Evolutionary conservation across 2,329 filamentous ascomycete genomes (phyloP), one percentile per base, ranked within the genome.

Genomic region (Aspergillus phoenicis): DNA sequence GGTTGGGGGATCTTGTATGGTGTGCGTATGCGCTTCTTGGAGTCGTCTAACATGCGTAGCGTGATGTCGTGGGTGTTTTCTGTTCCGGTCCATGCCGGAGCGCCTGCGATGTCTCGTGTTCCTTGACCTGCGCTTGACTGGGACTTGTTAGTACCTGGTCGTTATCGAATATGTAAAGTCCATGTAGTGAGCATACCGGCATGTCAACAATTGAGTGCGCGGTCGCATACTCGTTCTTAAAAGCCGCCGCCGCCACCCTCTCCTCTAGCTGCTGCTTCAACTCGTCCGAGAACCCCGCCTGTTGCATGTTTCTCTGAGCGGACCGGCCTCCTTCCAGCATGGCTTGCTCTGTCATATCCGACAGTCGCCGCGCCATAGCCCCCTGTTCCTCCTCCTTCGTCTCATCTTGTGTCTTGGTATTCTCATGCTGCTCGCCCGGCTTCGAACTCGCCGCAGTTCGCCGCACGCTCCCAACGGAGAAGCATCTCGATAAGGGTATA

Each of bases 31-130:
- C 84, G 85, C 70, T 87, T 88, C 67, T 85, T 83, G 15, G 84
- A 81, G 68, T 88, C 86, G 51, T 85, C 83, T 8, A 89, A 80
- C 90, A 98, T 98, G 33, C 95, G 87, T 52, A 96, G 79, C 22
- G 92, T 88, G 0, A 89, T 84, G 73, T 97, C 93, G 67, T 89
- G 85, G 1, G 89, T 78, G 5, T 80, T 81, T 77, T 98, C 95
- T 11, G 84, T 82, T 2, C 94, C 95, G 0, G 85, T 87, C 95
- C 95, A 99, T 1, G 89, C 84, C 60, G 84, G 78, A 6, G 88
- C 86, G 0, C 84, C 81, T 1, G 91, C 91, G 38, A 88, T 84
- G 53, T 89, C 85, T 62, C 87, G 83, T 2, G 89, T 90, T 11
- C 88, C 89, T 66, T 83, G 82, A 15, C 89, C 88, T 11, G 90